Percentiles rank a stretch among this genome's conserved stretches.
These are phyloP conservation scores for Beauveria varroae DNA, from an alignment of 2,329 filamentous ascomycete genomes.

Conservation along the genomic window DNA sequence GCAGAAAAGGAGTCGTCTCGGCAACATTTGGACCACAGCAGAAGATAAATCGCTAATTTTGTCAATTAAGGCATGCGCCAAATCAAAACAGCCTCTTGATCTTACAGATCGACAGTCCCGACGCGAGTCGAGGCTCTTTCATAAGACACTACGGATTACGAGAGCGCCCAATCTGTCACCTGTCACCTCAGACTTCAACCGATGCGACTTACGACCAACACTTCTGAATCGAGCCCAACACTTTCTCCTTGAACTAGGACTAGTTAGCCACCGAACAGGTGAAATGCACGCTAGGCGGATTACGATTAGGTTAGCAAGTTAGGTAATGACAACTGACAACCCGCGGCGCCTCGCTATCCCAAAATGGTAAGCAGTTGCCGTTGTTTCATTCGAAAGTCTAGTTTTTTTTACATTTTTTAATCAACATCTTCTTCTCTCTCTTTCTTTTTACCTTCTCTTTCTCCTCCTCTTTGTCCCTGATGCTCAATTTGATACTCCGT, in stretches of 20 bases:
- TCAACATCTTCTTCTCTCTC: neutral
- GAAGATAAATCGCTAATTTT: too few species aligned
- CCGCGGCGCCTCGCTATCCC: too few species aligned
- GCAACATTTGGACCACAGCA: too few species aligned
- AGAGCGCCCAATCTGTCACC: neutral
- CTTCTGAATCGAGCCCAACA: neutral
- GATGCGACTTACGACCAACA: neutral
- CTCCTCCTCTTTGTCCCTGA: too few species aligned
- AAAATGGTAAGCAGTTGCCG: neutral
- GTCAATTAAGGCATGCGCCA: neutral
- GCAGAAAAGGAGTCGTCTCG: neutral
- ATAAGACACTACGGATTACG: neutral
- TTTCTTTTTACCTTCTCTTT: too few species aligned
- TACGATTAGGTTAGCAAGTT: constrained; percentile 1
- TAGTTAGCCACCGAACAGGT: too few species aligned
- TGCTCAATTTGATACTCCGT: too few species aligned
- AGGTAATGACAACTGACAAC: neutral
- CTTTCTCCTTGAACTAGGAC: neutral
- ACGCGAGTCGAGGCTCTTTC: neutral
- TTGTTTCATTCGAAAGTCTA: neutral
- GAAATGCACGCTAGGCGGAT: too few species aligned
- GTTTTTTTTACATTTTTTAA: neutral
- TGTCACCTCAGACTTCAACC: neutral
- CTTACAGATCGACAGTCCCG: neutral
- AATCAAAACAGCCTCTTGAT: neutral